These are phyloP conservation scores for Hypoxylon sp. DNA, from an alignment of 2,329 filamentous ascomycete genomes.

Conservation along the genomic window DNA sequence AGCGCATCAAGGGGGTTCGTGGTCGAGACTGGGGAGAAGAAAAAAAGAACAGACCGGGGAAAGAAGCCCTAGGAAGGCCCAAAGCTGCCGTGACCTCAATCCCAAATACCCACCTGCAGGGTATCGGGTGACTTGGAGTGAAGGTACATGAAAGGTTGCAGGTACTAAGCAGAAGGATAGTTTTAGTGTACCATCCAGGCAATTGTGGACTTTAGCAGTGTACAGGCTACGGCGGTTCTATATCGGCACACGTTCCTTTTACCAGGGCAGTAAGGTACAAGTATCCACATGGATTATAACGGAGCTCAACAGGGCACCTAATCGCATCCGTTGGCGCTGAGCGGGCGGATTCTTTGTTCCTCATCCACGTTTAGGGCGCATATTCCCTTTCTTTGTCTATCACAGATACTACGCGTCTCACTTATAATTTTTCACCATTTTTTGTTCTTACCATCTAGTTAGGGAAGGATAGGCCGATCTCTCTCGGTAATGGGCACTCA, in stretches of 20 bases:
- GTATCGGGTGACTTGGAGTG: slow-evolving; percentile 20
- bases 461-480: slow-evolving; percentile 32
- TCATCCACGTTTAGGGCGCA: slow-evolving; percentile 7
- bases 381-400: slow-evolving; percentile 24
- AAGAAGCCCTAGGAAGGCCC: slow-evolving; percentile 30
- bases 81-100: no score
- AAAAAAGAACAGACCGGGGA: slow-evolving; percentile 29
- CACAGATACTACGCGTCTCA: not conserved
- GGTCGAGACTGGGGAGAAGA: slow-evolving; percentile 13
- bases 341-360: slow-evolving; percentile 21
- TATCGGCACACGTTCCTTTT: slow-evolving; percentile 15
- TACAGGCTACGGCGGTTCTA: slow-evolving; percentile 21
- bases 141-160: slow-evolving; percentile 22
- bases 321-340: slow-evolving; percentile 15
- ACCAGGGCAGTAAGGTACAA: not conserved
- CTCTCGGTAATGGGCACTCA: slow-evolving; percentile 20
- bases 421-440: not conserved
- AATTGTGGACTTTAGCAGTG: slow-evolving; percentile 4
- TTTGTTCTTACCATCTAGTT: not conserved
- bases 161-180: slow-evolving; percentile 25
- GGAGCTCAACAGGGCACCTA: slow-evolving; percentile 18
- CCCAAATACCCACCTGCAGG: slow-evolving; percentile 26
- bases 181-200: not conserved
- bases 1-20: slow-evolving; percentile 30
- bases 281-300: slow-evolving; percentile 25